These are phyloP conservation scores for Beauveria brongniartii DNA, from an alignment of 2,329 filamentous ascomycete species.

Conservation along the genomic window DNA sequence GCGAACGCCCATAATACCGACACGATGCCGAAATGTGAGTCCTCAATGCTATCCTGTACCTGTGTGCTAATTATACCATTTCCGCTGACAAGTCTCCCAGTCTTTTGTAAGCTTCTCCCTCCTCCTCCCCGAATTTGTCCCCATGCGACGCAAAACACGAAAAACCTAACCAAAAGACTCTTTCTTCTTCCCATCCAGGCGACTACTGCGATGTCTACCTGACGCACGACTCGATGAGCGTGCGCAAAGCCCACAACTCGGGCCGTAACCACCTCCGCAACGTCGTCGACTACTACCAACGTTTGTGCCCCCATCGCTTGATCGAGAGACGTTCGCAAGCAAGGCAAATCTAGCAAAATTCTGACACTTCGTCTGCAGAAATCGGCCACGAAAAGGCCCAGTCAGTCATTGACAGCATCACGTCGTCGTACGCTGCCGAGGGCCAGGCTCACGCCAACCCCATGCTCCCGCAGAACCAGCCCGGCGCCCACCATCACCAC, in stretches of 20 bases:
- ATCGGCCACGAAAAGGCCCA: slow-evolving; percentile 98
- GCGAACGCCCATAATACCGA: neutral
- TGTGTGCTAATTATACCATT: neutral
- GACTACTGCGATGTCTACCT: slow-evolving; percentile 99
- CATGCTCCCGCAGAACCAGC: slow-evolving; percentile 66
- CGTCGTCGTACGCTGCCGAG: slow-evolving; percentile 87
- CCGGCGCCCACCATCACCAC: slow-evolving; percentile 30
- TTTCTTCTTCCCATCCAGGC: slow-evolving; percentile 31
- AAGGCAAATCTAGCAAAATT: neutral
- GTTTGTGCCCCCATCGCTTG: slow-evolving; percentile 35
- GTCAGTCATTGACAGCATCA: slow-evolving; percentile 97
- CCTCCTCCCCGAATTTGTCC: neutral
- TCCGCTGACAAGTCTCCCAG: slow-evolving; percentile 28
- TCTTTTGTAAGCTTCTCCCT: slow-evolving; percentile 21
- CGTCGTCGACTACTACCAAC: slow-evolving; percentile 97
- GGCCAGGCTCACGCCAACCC: slow-evolving; percentile 82
- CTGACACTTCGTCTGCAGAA: slow-evolving; percentile 42
- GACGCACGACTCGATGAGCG: slow-evolving; percentile 99
- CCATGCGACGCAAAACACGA: neutral
- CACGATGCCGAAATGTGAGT: slow-evolving; percentile 86
- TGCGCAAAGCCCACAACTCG: slow-evolving; percentile 96
- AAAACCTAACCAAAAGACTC: slow-evolving; percentile 1
- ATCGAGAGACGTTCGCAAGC: neutral
- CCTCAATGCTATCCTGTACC: neutral
- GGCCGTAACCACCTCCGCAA: slow-evolving; percentile 96